Percentiles rank a stretch among this genome's conserved stretches.
phyloP scores from a whole-genome alignment of 106 monocot species.

The Dendrobium nobile region DNA sequence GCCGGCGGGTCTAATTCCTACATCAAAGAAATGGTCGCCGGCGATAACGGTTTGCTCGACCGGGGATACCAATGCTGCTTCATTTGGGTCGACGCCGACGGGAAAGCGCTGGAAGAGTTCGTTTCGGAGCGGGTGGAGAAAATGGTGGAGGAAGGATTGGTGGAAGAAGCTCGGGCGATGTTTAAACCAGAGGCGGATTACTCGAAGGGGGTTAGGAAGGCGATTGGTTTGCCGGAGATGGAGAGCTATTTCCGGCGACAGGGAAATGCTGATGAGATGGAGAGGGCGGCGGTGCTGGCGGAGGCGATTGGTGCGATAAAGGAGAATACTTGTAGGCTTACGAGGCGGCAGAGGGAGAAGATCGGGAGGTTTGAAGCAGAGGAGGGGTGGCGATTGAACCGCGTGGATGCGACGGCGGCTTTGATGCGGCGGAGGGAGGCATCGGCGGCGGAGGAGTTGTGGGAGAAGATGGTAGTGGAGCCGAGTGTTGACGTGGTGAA shows the following conservation, averaged over 20 bases:
- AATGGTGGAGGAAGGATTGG: conserved; percentile 34
- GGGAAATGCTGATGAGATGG: neutral
- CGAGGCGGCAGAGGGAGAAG: conserved; percentile 44
- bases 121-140: conserved; percentile 28
- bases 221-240: conserved; percentile 43
- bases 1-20: conserved; percentile 72
- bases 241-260: conserved; percentile 26
- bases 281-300: conserved; percentile 9
- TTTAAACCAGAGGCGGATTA: conserved; percentile 15
- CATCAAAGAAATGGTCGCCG: conserved; percentile 45
- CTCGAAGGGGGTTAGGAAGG: conserved; percentile 11
- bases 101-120: conserved; percentile 14
- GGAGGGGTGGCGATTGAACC: conserved; percentile 45
- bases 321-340: conserved; percentile 49
- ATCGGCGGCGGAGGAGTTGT: conserved; percentile 2
- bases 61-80: conserved; percentile 41
- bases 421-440: conserved; percentile 19
- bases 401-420: conserved; percentile 55
- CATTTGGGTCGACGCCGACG: conserved; percentile 53
- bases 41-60: conserved; percentile 21
- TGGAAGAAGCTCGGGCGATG: conserved; percentile 26
- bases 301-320: conserved; percentile 44
- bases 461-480: conserved; percentile 19
- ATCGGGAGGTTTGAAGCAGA: conserved; percentile 30
- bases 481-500: conserved; percentile 26